phyloP scores from a whole-genome alignment of 2,329 filamentous ascomycete species.

The Trichoderma polysporum region DNA sequence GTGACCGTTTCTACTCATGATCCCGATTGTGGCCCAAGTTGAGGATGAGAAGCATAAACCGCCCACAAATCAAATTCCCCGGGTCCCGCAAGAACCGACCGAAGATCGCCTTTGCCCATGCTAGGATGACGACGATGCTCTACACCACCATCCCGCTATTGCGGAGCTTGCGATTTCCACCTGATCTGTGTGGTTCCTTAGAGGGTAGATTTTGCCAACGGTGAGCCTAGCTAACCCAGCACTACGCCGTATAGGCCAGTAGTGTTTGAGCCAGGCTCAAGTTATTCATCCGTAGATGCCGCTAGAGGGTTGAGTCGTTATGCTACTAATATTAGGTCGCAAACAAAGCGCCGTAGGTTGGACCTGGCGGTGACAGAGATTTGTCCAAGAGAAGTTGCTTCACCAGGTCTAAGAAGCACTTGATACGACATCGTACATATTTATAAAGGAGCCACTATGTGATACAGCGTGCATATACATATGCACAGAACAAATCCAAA shows the following conservation, averaged over 20 bases:
- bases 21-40: background rate
- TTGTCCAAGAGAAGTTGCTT: background rate
- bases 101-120: background rate
- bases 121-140: conserved; percentile 13
- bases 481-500: background rate
- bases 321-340: background rate
- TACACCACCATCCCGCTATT: background rate
- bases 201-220: background rate
- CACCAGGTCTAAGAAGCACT: background rate
- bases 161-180: conserved; percentile 4
- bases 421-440: background rate
- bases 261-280: background rate
- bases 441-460: background rate
- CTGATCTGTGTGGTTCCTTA: background rate
- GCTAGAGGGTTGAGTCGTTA: background rate
- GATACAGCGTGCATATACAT: conserved; percentile 1
- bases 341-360: background rate
- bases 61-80: background rate
- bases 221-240: background rate
- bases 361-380: no score
- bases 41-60: background rate
- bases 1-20: background rate
- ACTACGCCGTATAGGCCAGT: background rate
- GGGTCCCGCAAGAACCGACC: background rate
- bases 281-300: background rate